Base-by-base conservation (phyloP, 352 stramenopile genomes). In the Phytopythium chamaehyphon region DNA sequence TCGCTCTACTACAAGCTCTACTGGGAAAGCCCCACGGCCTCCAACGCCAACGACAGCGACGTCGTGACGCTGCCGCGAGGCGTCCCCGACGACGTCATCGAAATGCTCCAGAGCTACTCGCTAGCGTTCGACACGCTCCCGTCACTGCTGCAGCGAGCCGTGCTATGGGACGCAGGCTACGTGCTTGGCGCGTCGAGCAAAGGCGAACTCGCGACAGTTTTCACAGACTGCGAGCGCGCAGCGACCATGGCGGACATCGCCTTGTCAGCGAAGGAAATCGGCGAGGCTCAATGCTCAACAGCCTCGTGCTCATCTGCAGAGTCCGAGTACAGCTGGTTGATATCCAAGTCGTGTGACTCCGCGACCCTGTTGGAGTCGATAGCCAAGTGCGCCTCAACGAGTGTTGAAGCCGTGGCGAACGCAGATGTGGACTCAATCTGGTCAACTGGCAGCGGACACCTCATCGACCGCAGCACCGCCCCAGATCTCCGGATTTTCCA, bases 151-250 rank as follows among this genome's bases (percentile, higher is more conserved):
- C 58, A 65, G 28, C 52, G 45, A n/a, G 58, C 58, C 12, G 28
- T 61, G 1, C 26, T 65, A 7, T 76, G 67, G 67, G 64, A 73
- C n/a, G 51, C 39, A 8, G 67, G 67, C n/a, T 76, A 73, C 55
- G 49, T 55, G 14, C 8, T 49, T 0, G 50, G 51, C 6, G 52
- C 24, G 15, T 22, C 61, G 33, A 49, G 59, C 23, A 45, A 36
- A 40, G 42, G 23, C 12, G 42, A 37, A 21, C 48, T 72, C 3
- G 46, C 51, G 2, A 47, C 55, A 51, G 47, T 69, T 24, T 65
- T 64, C 56, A 69, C 59, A 22, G 51, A 54, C 3, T 72, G 63
- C 26, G 43, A 42, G 15, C 37, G 19, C 35, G 49, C 51, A 5
- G 6, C n/a, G 18, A 48, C 43, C 1, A 71, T 71, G 62, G 35